Base-by-base conservation (phyloP, 805 yeast species). In the Yarrowia alimentaria region DNA sequence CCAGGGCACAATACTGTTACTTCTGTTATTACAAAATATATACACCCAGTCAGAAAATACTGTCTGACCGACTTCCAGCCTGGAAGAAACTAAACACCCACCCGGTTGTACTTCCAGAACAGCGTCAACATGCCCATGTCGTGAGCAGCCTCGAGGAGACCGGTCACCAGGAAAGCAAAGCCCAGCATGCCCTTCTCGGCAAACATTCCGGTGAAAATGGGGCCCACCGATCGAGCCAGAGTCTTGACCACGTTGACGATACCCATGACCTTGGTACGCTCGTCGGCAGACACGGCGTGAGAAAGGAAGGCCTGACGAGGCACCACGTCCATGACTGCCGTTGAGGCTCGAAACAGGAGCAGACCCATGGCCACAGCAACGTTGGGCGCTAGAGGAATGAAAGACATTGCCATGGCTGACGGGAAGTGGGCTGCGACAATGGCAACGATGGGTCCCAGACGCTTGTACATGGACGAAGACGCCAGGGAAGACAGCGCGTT, bases 271-370 rank as follows among this genome's bases (percentile, higher is more conserved):
- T 73, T 77, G 2, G 95, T 80, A 40, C 90, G 68, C 42, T 86
- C 93, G 9, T 71, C 65, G 10, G 76, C 74, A 12, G 74, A 72
- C 30, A 89, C 79, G 16, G 87, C 69, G 2, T 85, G 74, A 0
- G 94, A 81, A 43, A 89, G 66, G 31, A 89, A 70, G 7, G 88
- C 78, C 66, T 88, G 96, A 47, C 97, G 76, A 6, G 96, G 96
- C 3, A 88, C 93, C 21, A 88, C 95, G 63, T 89, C 97, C 90
- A 89, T 87, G 1, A 90, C 79, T 2, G 81, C 72, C 0, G 87
- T 78, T 2, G 81, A 68, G 54, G 80, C 80, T 56, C 85, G 79
- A 19, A 76, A 62, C 16, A 81, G 57, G 25, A 84, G 69, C 5
- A 79, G 64, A 0, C 68, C 51, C 20, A 84, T 71, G 0, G 91